Evolutionary conservation across 768 basidiomycete genomes (phyloP).

Genomic region (Exsudoporus frostii): DNA sequence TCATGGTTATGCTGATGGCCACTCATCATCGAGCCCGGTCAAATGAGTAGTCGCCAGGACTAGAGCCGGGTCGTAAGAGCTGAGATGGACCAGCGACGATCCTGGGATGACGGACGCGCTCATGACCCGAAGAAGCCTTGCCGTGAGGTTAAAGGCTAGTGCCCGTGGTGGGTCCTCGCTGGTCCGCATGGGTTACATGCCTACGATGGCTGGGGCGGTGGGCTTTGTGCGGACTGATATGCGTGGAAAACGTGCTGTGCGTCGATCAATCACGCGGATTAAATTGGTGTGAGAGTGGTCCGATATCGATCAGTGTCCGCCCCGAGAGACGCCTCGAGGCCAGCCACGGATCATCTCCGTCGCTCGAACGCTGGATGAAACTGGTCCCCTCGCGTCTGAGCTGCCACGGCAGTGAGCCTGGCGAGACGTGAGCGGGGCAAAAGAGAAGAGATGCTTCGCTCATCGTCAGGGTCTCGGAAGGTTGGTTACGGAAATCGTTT

Average conservation of each 20-base stretch:
- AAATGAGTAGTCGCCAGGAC: neutral
- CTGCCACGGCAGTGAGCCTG: neutral
- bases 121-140: neutral
- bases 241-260: neutral
- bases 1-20: no score
- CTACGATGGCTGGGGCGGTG: neutral
- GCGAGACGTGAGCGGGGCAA: no score
- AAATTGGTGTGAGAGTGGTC: neutral
- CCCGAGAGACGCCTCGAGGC: neutral
- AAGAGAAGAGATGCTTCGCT: no score
- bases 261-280: neutral
- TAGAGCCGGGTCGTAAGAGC: neutral
- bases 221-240: neutral
- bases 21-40: neutral
- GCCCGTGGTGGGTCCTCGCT: neutral
- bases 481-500: neutral
- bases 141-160: no score
- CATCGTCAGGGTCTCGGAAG: neutral
- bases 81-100: no score
- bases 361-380: neutral
- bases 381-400: neutral
- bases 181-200: neutral
- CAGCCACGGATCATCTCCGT: slow-evolving; percentile 2
- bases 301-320: neutral
- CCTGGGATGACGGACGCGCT: neutral